These are phyloP conservation scores for Thermomyces lanuginosus DNA, from an alignment of 2,329 filamentous ascomycete species.

Conservation along the genomic window DNA sequence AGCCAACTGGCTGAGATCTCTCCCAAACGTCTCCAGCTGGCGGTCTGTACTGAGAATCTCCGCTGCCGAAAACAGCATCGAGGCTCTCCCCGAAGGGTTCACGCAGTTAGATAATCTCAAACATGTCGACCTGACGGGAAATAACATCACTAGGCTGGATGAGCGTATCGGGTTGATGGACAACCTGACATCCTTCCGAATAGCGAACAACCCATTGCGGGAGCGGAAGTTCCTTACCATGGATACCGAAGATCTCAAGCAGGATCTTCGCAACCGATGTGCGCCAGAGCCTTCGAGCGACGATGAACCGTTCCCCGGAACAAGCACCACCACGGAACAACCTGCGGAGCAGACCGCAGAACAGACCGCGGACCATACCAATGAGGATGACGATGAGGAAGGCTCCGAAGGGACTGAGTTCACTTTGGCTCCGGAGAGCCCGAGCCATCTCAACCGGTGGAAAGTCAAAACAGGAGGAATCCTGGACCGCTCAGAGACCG, in stretches of 20 bases:
- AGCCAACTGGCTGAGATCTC: slow-evolving; percentile 55
- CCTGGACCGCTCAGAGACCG: slow-evolving; percentile 53
- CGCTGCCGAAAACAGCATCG: slow-evolving; percentile 68
- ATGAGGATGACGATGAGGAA: slow-evolving; percentile 16
- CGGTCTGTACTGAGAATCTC: slow-evolving; percentile 53
- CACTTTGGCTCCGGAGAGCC: slow-evolving; percentile 30
- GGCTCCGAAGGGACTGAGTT: slow-evolving; percentile 26
- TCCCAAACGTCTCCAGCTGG: slow-evolving; percentile 67
- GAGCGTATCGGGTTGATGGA: slow-evolving; percentile 67
- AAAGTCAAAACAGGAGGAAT: slow-evolving; percentile 29
- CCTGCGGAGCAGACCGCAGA: neutral
- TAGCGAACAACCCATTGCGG: slow-evolving; percentile 78
- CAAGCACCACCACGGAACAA: too few species aligned
- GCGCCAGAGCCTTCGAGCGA: slow-evolving; percentile 34
- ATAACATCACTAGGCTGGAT: slow-evolving; percentile 62
- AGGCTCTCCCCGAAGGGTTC: slow-evolving; percentile 61
- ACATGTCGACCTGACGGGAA: slow-evolving; percentile 69
- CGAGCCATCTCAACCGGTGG: slow-evolving; percentile 16
- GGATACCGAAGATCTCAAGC: slow-evolving; percentile 65
- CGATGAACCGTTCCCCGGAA: too few species aligned
- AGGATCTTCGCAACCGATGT: slow-evolving; percentile 47
- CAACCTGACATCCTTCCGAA: slow-evolving; percentile 52
- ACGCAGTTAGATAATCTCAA: slow-evolving; percentile 49
- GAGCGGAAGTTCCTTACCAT: slow-evolving; percentile 77
- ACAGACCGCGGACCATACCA: slow-evolving; percentile 1